Base-by-base conservation (phyloP, 768 basidiomycete genomes). In the Lyophyllum shimeji region DNA sequence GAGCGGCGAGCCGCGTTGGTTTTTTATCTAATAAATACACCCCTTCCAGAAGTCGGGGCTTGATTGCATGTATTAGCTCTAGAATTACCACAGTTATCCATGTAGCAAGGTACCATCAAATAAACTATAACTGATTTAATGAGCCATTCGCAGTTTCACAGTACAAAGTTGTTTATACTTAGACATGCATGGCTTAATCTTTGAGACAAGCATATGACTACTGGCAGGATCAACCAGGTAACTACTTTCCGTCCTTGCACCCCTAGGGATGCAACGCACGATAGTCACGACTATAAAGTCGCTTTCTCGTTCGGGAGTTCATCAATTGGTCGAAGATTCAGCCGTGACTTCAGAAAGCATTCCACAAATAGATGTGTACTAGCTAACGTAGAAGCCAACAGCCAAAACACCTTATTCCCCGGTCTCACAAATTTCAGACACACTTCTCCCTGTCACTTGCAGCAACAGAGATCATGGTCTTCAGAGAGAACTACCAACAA, bases 141-240 rank as follows among this genome's bases (percentile, higher is more conserved):
- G 84, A 86, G 85, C 83, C 31, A 83, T 86, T 86, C 79, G 81
- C 84, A 83, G 84, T 86, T 33, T 33, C 31, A 33, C 31, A 6
- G 31, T 33, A 33, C 12, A 33, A 12, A 33, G n/a, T 33, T 33
- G 31, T 12, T 33, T 33, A 33, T 85, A 85, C 84, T 86, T 84
- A 78, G 84, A 84, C 84, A 85, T 86, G 84, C 84, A 85, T 86
- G 85, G 82, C 84, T 86, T 85, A 85, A 84, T 85, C 84, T 84
- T 85, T 84, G 83, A 84, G 84, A 85, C 84, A 86, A 85, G 84
- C 84, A 86, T 86, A 85, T 84, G 82, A 85, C 83, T 85, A 86
- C 83, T 86, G 83, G 85, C 84, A 86, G 84, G 82, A 86, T 86
- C 84, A 86, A 86, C 84, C 85, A 85, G 85, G 83, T 86, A 85